Percentiles rank a stretch among this genome's conserved stretches.
Conservation (phyloP, 257 asterid species). For the Jaltomata sinuosa region DNA sequence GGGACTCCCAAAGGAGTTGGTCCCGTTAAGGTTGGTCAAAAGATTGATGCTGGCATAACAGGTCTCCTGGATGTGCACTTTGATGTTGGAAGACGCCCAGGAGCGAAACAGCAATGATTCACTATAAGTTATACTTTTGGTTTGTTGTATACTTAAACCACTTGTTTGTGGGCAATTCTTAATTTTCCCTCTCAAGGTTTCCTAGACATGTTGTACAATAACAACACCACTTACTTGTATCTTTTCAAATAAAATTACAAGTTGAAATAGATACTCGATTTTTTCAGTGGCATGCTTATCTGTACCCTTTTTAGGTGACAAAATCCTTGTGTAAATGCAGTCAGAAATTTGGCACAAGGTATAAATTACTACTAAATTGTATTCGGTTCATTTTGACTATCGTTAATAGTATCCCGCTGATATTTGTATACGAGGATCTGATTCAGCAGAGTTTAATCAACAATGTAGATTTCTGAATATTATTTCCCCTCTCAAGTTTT, state of each 20-base stretch:
- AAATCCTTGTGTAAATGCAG: background rate
- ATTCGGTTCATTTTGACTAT: background rate
- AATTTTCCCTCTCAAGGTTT: background rate
- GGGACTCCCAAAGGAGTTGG: constrained; percentile 96
- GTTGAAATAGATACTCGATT: background rate
- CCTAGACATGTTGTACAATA: background rate
- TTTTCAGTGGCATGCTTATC: background rate
- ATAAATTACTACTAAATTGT: background rate
- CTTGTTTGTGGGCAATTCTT: background rate
- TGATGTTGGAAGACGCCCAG: constrained; percentile 53
- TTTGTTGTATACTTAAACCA: background rate
- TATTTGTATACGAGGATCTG: background rate
- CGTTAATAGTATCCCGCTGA: background rate
- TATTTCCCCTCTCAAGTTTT: background rate
- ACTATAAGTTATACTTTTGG: background rate
- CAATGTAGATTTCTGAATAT: background rate
- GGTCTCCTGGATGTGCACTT: constrained; percentile 69
- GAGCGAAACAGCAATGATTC: constrained; percentile 13
- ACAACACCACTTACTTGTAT: background rate
- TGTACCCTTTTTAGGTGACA: background rate
- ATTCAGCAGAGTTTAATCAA: background rate
- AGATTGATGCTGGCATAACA: constrained; percentile 84
- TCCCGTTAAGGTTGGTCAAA: constrained; percentile 80
- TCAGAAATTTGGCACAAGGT: background rate
- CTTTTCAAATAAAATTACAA: background rate